Base-by-base conservation (phyloP, 2,329 filamentous ascomycete genomes). In the Phaeoacremonium minimum region DNA sequence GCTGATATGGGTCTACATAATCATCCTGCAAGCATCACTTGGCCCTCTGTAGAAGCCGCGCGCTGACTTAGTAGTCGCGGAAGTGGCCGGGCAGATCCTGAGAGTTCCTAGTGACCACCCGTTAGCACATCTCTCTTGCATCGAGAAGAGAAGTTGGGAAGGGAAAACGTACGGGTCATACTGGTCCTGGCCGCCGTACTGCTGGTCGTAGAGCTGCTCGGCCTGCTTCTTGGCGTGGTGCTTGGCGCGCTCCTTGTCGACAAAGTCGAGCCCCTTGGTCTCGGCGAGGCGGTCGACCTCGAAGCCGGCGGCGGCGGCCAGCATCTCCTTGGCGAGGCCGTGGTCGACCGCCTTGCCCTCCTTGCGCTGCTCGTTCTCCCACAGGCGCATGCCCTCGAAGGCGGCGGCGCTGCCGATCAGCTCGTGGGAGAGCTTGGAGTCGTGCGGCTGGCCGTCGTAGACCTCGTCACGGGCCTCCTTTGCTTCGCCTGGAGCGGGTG, bases 341-440 rank as follows among this genome's bases (percentile, higher is more conserved):
- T 91, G 86, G 46, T 71, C 75, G 50, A 90, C 80, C 6, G 73
- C 57, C 69, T 88, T 66, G 80, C 81, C 85, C 57, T 86, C 70
- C 38, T 64, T 69, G 52, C 83, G 81, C 67, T 89, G 83, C 51
- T 76, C 70, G 60, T 89, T 81, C 64, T 90, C 85, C 52, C 81
- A 90, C 15, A 81, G 68, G 71, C 88, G 88, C 75, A 91, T 85
- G 51, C 80, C 87, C 46, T 78, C 82, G 56, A 91, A 91, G 44
- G 83, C 79, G 40, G 85, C 86, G 40, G 80, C 87, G 44, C 85
- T 85, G 46, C 81, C 85, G 38, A 90, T 57, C 32, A 87, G 55
- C 67, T 93, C 85, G 64, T 91, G 86, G 48, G 75, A 75, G 53
- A 86, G 65, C 55, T 75, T 75, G 50, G 73, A 69, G 63, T 86